These are phyloP conservation scores for Trichoderma sp. DNA, from an alignment of 2,329 filamentous ascomycete species.

Conservation along the genomic window DNA sequence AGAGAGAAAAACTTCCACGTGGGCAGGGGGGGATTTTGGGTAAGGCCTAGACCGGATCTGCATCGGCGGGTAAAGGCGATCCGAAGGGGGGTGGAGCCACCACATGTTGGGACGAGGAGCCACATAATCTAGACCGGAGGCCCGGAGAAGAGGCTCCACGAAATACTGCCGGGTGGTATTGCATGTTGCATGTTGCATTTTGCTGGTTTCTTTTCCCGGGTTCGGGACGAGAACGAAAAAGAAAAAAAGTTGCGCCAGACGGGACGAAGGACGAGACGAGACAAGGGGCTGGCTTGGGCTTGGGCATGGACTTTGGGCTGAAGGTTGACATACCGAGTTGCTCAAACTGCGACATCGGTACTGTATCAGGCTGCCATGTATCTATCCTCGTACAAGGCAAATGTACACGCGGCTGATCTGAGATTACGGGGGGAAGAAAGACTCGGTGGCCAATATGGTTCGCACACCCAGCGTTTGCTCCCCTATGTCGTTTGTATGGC, in stretches of 20 bases:
- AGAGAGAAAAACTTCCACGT: not conserved
- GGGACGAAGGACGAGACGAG: not conserved
- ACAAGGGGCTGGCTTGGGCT: not conserved
- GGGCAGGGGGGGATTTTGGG: not conserved
- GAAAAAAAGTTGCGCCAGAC: not conserved
- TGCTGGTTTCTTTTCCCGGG: no score
- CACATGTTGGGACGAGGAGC: not conserved
- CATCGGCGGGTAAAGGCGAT: conserved; percentile 17
- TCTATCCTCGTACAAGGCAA: not conserved
- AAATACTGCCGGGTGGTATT: not conserved
- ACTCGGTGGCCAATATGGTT: not conserved
- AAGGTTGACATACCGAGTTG: not conserved
- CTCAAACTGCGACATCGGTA: conserved; percentile 1
- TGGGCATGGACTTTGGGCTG: not conserved
- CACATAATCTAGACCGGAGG: not conserved
- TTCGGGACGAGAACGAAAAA: not conserved
- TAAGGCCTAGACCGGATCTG: conserved; percentile 15
- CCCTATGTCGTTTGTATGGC: not conserved
- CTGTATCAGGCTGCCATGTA: not conserved
- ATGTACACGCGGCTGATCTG: not conserved
- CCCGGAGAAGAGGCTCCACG: conserved; percentile 5
- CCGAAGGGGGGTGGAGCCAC: conserved; percentile 7
- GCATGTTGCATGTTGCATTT: not conserved
- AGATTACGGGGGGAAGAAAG: not conserved
- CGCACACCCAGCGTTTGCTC: not conserved